Conservation (phyloP, 805 yeast genomes). For the Debaryomyces maramus region DNA sequence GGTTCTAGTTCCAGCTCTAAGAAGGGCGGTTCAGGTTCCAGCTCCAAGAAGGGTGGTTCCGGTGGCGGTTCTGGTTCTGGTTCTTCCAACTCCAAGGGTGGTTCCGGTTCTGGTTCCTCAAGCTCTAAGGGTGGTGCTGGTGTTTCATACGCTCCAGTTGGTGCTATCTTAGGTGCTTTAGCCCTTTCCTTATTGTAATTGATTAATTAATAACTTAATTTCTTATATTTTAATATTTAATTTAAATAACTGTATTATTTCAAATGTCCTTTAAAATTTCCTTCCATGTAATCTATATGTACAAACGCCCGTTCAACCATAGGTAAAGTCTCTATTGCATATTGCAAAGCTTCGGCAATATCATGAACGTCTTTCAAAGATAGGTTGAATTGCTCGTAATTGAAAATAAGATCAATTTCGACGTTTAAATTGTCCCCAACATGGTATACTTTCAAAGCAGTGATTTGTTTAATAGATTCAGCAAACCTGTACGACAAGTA, state of each 20-base stretch:
- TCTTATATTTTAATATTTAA: neutral
- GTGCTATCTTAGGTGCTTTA: conserved; percentile 17
- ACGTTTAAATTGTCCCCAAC: conserved; percentile 76
- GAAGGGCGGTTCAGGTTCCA: conserved; percentile 9
- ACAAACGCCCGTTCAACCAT: conserved; percentile 80
- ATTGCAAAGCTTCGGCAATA: conserved; percentile 77
- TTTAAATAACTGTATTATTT: conserved; percentile 14
- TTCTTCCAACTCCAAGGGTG: neutral
- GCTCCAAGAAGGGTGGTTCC: conserved; percentile 8
- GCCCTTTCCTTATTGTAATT: conserved; percentile 17
- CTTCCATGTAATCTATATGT: conserved; percentile 65
- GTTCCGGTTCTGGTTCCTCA: neutral
- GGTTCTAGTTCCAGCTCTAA: conserved; percentile 9
- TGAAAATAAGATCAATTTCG: conserved; percentile 69
- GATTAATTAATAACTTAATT: neutral
- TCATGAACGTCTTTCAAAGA: conserved; percentile 71
- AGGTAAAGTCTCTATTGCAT: conserved; percentile 75
- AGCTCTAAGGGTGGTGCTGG: conserved; percentile 13
- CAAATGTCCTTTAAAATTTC: conserved; percentile 43
- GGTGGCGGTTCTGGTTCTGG: too few species aligned
- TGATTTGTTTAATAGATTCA: conserved; percentile 60
- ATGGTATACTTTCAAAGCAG: conserved; percentile 70
- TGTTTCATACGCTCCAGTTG: conserved; percentile 14
- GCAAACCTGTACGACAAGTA: conserved; percentile 72
- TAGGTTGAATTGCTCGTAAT: conserved; percentile 42